A percentile compares a stretch with the other conserved stretches of the same genome.
phyloP scores from a whole-genome alignment of 441 rosid species.

The Croton laevigatus region DNA sequence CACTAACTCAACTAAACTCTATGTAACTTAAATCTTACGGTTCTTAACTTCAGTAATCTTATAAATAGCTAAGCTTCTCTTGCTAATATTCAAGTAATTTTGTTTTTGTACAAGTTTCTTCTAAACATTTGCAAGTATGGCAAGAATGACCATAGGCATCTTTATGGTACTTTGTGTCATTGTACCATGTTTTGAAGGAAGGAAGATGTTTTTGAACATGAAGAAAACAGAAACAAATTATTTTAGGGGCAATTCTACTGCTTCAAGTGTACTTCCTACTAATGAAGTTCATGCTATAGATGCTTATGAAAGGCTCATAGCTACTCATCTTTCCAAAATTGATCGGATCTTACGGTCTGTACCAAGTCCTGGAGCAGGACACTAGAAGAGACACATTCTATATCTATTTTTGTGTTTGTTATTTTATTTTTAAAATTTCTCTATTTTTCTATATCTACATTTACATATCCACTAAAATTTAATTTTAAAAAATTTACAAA shows the following conservation, averaged over 20 bases:
- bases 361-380: background rate
- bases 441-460: too few species aligned
- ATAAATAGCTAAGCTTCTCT: background rate
- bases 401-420: too few species aligned
- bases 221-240: background rate
- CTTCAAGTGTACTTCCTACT: too few species aligned
- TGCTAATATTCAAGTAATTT: background rate
- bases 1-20: background rate
- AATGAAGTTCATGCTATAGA: background rate
- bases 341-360: background rate
- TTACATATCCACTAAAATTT: too few species aligned
- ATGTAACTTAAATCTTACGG: background rate
- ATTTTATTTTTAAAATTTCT: too few species aligned
- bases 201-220: background rate
- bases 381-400: background rate
- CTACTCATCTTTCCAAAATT: background rate
- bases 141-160: background rate
- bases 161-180: background rate
- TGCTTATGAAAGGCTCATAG: background rate
- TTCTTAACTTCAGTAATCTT: background rate
- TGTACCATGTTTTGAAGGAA: constrained; percentile 2
- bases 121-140: background rate
- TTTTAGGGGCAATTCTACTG: background rate
- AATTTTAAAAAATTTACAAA: too few species aligned
- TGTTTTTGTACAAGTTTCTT: background rate